Conservation (phyloP, 2,329 filamentous ascomycete species). For the Hymenoscyphus linearis region DNA sequence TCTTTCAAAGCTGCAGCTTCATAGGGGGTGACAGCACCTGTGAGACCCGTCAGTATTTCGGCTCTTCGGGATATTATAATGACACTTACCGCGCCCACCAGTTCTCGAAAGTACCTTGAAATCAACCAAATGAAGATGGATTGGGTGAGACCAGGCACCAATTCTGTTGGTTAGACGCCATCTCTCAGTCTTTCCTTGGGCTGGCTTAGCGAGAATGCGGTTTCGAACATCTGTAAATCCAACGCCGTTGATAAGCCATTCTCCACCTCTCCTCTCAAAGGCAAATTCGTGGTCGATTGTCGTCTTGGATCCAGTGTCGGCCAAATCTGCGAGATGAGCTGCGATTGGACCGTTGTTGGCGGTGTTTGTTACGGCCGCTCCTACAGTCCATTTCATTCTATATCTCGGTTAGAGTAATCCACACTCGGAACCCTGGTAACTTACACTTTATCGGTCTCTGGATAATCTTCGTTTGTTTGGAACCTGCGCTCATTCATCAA, state of each 20-base stretch:
- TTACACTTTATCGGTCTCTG: constrained; percentile 43
- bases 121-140: constrained; percentile 39
- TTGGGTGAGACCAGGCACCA: constrained; percentile 20
- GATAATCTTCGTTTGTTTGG: constrained; percentile 44
- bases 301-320: constrained; percentile 29
- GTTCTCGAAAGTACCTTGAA: constrained; percentile 6
- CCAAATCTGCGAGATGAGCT: not conserved
- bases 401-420: constrained; percentile 5
- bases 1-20: constrained; percentile 6
- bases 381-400: constrained; percentile 5
- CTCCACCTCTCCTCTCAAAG: constrained; percentile 40
- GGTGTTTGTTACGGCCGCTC: not conserved
- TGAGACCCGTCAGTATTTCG: not conserved
- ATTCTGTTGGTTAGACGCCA: constrained; percentile 27
- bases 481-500: constrained; percentile 39
- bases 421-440: constrained; percentile 39
- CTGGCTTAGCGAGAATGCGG: constrained; percentile 44
- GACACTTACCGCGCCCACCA: not conserved
- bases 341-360: constrained; percentile 2
- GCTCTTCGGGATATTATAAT: no score
- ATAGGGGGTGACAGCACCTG: constrained; percentile 1
- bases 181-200: constrained; percentile 42
- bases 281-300: constrained; percentile 40
- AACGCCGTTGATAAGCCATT: constrained; percentile 49
- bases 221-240: constrained; percentile 42